Evolutionary conservation across 1,284 basidiomycete genomes (phyloP).

Genomic region (Boletus subluridellus): DNA sequence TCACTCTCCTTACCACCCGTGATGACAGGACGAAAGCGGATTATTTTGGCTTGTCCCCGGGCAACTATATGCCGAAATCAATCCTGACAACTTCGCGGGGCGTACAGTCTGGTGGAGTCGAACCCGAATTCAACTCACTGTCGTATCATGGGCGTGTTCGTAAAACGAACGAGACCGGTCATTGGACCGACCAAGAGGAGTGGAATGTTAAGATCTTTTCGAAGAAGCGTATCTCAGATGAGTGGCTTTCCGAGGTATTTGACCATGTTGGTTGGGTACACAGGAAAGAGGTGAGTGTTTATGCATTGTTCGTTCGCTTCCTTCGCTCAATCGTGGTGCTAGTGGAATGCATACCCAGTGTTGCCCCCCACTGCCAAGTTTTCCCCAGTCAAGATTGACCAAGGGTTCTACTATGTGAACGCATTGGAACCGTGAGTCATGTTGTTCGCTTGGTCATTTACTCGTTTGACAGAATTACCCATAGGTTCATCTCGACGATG

Average conservation of each 20-base stretch:
- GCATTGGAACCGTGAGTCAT: conserved; percentile 75
- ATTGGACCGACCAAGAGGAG: conserved; percentile 39
- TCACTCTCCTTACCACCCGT: conserved; percentile 84
- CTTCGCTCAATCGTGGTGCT: conserved; percentile 7
- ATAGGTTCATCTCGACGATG: conserved; percentile 80
- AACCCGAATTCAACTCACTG: conserved; percentile 84
- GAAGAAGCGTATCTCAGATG: conserved; percentile 56
- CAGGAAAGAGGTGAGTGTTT: conserved; percentile 64
- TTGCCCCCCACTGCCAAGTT: conserved; percentile 67
- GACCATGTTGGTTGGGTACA: conserved; percentile 78
- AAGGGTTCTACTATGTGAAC: conserved; percentile 85
- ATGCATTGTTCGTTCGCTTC: neutral
- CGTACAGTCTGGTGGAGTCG: conserved; percentile 45
- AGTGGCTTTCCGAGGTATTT: conserved; percentile 67
- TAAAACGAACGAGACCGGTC: conserved; percentile 25
- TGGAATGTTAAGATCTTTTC: conserved; percentile 90
- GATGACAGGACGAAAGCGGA: conserved; percentile 56
- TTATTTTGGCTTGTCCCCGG: conserved; percentile 65
- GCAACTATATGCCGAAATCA: conserved; percentile 54
- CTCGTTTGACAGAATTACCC: neutral
- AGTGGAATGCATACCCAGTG: conserved; percentile 79
- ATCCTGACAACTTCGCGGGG: conserved; percentile 74
- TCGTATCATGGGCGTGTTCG: conserved; percentile 72
- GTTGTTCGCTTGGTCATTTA: conserved; percentile 5
- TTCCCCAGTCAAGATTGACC: conserved; percentile 72